A percentile compares a stretch with the other conserved stretches of the same genome.
These are phyloP conservation scores for Amanita muscaria DNA, from an alignment of 768 basidiomycete genomes.

Conservation along the genomic window DNA sequence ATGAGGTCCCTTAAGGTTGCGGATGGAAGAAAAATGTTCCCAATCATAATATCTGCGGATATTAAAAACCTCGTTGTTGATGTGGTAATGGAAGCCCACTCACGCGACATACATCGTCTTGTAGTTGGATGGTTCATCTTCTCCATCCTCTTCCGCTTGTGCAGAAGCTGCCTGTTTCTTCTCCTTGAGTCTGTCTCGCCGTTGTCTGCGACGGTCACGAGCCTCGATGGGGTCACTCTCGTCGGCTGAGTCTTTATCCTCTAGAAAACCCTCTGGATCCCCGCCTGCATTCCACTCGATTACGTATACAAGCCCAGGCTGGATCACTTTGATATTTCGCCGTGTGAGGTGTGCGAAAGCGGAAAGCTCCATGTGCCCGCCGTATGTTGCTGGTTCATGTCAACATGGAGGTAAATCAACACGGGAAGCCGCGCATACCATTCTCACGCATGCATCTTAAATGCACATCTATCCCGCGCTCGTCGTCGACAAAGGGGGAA, in stretches of 20 bases:
- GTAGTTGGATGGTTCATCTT: conserved; percentile 6
- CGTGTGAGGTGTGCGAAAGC: conserved; percentile 79
- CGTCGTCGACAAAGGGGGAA: conserved; percentile 80
- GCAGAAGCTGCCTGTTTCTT: background rate
- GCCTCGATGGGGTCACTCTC: conserved; percentile 5
- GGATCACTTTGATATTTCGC: conserved; percentile 84
- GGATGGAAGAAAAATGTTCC: conserved; percentile 94
- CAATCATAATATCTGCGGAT: conserved; percentile 76
- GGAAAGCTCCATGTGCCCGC: conserved; percentile 89
- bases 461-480: conserved; percentile 67
- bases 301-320: conserved; percentile 86
- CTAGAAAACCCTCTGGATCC: conserved; percentile 20
- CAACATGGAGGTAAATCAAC: conserved; percentile 5
- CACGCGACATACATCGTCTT: conserved; percentile 76
- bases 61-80: no score
- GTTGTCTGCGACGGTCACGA: conserved; percentile 8
- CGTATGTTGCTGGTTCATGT: conserved; percentile 63
- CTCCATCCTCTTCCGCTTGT: conserved; percentile 10
- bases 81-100: conserved; percentile 29
- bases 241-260: conserved; percentile 9
- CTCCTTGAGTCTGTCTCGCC: conserved; percentile 6
- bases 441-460: conserved; percentile 71
- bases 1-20: conserved; percentile 80
- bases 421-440: conserved; percentile 34
- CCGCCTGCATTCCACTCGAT: conserved; percentile 72